Conservation (phyloP, 2,329 filamentous ascomycete genomes). For the Colletotrichum tamarilloi region DNA sequence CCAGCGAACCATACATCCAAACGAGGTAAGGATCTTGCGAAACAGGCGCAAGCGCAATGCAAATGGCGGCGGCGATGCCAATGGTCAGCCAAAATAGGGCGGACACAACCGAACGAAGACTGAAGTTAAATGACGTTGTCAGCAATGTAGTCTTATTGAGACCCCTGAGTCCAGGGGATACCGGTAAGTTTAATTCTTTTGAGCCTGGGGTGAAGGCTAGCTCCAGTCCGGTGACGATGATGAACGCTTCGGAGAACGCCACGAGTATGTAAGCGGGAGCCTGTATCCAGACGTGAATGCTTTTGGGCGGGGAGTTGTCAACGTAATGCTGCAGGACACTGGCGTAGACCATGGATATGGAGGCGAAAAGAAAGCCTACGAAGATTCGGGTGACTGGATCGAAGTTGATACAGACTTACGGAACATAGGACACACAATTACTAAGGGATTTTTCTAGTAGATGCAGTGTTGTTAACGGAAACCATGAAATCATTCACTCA, state of each 20-base stretch:
- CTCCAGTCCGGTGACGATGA: conserved; percentile 75
- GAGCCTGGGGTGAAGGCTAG: conserved; percentile 81
- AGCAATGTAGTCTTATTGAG: background rate
- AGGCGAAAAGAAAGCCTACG: conserved; percentile 39
- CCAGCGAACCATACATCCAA: conserved; percentile 74
- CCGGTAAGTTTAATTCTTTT: conserved; percentile 45
- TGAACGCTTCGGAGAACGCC: conserved; percentile 70
- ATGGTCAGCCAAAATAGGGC: conserved; percentile 60
- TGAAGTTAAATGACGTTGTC: background rate
- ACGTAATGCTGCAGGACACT: conserved; percentile 39
- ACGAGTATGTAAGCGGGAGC: conserved; percentile 67
- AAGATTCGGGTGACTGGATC: conserved; percentile 39
- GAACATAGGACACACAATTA: conserved; percentile 38
- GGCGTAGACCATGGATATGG: conserved; percentile 39
- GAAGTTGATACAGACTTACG: conserved; percentile 38
- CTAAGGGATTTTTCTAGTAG: background rate
- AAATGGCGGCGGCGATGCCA: conserved; percentile 54
- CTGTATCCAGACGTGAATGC: conserved; percentile 66
- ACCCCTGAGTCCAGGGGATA: background rate
- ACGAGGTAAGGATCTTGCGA: conserved; percentile 73
- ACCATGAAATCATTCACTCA: background rate
- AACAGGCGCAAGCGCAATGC: conserved; percentile 69
- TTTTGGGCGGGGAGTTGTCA: conserved; percentile 36
- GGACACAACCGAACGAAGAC: conserved; percentile 28
- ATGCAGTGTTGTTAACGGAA: background rate